Evolutionary conservation across 345 rosid genomes (phyloP).

Genomic region (Aquilaria malaccensis): DNA sequence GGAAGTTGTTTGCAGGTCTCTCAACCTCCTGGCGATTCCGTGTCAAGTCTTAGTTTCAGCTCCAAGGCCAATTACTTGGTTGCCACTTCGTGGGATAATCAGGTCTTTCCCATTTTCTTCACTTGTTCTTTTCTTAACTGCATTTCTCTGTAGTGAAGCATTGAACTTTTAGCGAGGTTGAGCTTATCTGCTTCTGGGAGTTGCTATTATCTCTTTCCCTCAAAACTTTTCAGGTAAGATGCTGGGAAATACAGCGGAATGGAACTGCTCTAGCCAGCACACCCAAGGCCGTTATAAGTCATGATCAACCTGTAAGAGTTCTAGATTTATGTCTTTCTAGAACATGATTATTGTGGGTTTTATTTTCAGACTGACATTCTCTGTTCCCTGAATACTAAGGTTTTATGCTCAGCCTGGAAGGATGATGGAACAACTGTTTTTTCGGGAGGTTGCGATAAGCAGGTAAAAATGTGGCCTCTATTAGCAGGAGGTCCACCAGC

Average conservation of each 20-base stretch:
- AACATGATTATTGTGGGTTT: not conserved
- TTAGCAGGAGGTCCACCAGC: constrained; percentile 76
- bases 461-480: constrained; percentile 98
- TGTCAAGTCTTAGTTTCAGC: constrained; percentile 89
- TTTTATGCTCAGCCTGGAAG: constrained; percentile 91
- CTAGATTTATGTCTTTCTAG: not conserved
- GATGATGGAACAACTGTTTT: constrained; percentile 96
- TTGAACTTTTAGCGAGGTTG: not conserved
- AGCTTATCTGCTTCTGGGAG: not conserved
- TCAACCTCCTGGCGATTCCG: constrained; percentile 81
- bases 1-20: constrained; percentile 42
- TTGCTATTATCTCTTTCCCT: not conserved
- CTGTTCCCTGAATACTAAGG: constrained; percentile 27
- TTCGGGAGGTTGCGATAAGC: constrained; percentile 96
- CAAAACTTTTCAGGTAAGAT: constrained; percentile 59
- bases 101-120: constrained; percentile 37
- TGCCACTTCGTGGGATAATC: constrained; percentile 98
- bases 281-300: constrained; percentile 82
- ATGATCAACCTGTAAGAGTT: constrained; percentile 86
- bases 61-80: constrained; percentile 85
- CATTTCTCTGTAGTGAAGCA: not conserved
- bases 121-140: too few species aligned
- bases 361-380: constrained; percentile 1
- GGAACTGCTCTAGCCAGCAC: constrained; percentile 45
- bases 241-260: constrained; percentile 79